Evolutionary conservation across 2,329 filamentous ascomycete genomes (phyloP), one percentile per base, ranked within the genome.

Genomic region (Aureobasidium sp.): DNA sequence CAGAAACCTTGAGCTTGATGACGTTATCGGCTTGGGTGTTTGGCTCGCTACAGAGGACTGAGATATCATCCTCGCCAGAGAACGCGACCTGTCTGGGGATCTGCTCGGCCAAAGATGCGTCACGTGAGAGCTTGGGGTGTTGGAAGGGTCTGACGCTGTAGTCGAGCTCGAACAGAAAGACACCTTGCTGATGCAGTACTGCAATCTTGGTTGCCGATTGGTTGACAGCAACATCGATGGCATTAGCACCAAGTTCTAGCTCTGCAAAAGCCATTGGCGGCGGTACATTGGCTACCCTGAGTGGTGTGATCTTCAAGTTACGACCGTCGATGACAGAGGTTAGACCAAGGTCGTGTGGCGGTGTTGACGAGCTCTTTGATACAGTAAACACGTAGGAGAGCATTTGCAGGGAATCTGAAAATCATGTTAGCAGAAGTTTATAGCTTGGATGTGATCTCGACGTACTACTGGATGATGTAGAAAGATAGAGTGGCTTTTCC

Each of bases 191-290:
- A 67, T 91, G 89, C 22, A 97, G 78, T 9, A 95, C 82, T 3
- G 86, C 90, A 70, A 97, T 81, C 8, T 80, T 79, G 1, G 80
- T 81, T 53, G 87, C 86, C 52, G 82, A 81, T 15, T 79, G 79
- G 55, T 85, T 88, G 67, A 97, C 86, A 0, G 87, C 85, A 57
- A 94, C 84, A 75, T 97, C 91, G 20, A 90, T 76, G 2, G 85
- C 82, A 59, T 87, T 86, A 0, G 81, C 81, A 15, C 83, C 78
- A 31, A 88, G 75, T 14, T 77, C 69, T 20, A 97, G 69, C 62
- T 95, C 89, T 67, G 88, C 88, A 65, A 93, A 81, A 17, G 91
- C 86, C 91, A 97, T 97, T 0, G 94, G 94, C 31, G 94, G 94
- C 27, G 94, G 94, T 3, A 97, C 82, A 69, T 94, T 96, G 14